Evolutionary conservation across 352 stramenopile genomes (phyloP), one percentile per base, ranked within the genome.

Genomic region (Globisporangium radiosum): DNA sequence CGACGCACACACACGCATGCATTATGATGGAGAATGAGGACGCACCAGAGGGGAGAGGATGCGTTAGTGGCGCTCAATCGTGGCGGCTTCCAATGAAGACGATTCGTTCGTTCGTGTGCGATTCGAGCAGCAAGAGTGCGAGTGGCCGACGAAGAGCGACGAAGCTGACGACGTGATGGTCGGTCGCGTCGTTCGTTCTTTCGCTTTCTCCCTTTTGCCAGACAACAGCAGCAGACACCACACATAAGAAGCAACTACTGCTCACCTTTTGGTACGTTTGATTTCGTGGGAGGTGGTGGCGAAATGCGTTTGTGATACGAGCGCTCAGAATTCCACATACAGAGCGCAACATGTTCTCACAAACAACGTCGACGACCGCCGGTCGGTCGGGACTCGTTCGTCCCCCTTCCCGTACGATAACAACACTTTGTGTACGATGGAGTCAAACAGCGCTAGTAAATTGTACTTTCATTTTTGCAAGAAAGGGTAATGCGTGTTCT

Each of bases 341-440:
- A 61, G 42, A 49, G 25, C n/a, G 56, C 56, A 17, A 39, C 37
- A 49, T 61, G 56, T 61, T 61, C 56, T 61, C 33, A 38, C 13
- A 4, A 25, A 55, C 56, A 47, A 61, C 56, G 47, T 50, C 56
- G 56, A 61, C 56, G 45, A 60, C 45, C 54, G 52, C 25, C 56
- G 56, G 56, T 61, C 56, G 56, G 56, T 61, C 56, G 56, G 56
- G 8, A 60, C 5, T 15, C 39, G 3, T 45, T 10, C 52, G n/a
- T 15, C 40, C 54, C 54, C 42, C 54, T 51, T 52, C 25, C 11
- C 54, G 25, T 33, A 33, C 25, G 25, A 3, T 2, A 33, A 33
- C 25, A 33, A 33, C 25, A 33, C 25, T 33, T 33, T 33, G 25
- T 3, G 1, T 33, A 0, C 25, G 25, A 3, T 33, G 1, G 25